These are phyloP conservation scores for Naegleria fowleri DNA, from an alignment of 208 protist genomes.

Conservation along the genomic window DNA sequence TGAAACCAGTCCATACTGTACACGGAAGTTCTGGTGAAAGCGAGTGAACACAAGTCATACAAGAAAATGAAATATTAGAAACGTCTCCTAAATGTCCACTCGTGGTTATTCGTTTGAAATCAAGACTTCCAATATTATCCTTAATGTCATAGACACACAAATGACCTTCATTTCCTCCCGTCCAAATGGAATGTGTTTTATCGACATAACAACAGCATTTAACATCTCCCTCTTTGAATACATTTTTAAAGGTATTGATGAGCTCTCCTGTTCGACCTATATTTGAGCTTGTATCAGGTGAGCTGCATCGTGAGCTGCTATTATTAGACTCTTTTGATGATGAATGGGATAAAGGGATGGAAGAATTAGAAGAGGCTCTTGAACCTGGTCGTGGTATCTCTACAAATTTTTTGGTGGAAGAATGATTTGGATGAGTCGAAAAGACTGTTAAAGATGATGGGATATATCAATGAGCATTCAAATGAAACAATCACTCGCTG, in stretches of 20 bases:
- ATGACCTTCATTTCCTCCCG: neutral
- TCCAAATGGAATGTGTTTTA: neutral
- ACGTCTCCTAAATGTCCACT: neutral
- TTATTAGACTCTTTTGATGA: neutral
- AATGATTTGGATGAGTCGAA: no score
- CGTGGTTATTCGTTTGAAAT: neutral
- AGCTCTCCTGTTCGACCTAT: neutral
- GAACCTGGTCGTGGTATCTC: no score
- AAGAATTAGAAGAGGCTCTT: no score
- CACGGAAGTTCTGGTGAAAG: neutral
- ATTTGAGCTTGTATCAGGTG: neutral
- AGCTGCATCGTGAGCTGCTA: neutral
- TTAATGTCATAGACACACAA: neutral
- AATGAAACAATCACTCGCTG: no score
- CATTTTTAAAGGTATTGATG: neutral
- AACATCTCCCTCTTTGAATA: neutral
- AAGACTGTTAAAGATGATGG: no score
- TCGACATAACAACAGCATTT: neutral
- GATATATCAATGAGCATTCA: no score
- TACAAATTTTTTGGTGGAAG: no score
- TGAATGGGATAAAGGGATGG: no score
- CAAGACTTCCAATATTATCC: neutral
- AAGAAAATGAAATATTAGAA: neutral
- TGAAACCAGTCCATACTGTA: neutral
- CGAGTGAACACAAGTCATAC: neutral